A percentile compares a stretch with the other conserved stretches of the same genome.
phyloP scores from a whole-genome alignment of 257 asterid species.

The Lavandula angustifolia region DNA sequence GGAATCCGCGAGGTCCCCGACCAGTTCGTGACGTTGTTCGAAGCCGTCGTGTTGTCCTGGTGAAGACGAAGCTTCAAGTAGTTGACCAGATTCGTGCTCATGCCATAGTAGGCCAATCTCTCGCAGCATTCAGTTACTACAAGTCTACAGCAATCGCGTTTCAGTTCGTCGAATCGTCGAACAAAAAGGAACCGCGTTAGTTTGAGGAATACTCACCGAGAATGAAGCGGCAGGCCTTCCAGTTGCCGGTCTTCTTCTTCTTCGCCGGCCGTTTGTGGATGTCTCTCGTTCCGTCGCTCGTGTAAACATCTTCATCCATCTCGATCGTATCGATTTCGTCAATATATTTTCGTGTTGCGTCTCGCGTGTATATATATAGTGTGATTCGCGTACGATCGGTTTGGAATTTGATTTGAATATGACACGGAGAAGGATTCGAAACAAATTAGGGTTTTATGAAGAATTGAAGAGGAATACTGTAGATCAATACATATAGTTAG shows the following conservation, averaged over 20 bases:
- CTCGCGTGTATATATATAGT: background rate
- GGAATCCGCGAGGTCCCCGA: constrained; percentile 78
- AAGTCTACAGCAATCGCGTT: background rate
- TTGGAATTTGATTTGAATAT: too few relatives aligned
- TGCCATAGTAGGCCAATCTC: constrained; percentile 87
- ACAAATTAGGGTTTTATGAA: too few relatives aligned
- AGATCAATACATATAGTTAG: background rate
- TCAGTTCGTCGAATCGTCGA: too few relatives aligned
- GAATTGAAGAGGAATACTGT: background rate
- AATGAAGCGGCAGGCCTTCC: constrained; percentile 81
- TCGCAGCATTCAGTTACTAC: constrained; percentile 79
- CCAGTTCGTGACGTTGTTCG: constrained; percentile 73
- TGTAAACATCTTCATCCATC: constrained; percentile 43
- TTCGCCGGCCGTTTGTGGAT: constrained; percentile 60
- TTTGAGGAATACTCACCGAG: constrained; percentile 44
- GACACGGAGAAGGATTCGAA: too few relatives aligned
- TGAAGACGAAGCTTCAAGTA: constrained; percentile 49
- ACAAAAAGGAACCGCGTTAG: too few relatives aligned
- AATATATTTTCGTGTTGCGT: background rate
- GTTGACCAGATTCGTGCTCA: constrained; percentile 82
- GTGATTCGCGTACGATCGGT: too few relatives aligned
- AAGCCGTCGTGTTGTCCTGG: constrained; percentile 49
- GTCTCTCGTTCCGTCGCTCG: constrained; percentile 66
- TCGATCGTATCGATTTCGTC: background rate
- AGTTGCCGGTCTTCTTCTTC: constrained; percentile 59